Conservation (phyloP, 2,329 filamentous ascomycete genomes). For the Fusarium chuoi region DNA sequence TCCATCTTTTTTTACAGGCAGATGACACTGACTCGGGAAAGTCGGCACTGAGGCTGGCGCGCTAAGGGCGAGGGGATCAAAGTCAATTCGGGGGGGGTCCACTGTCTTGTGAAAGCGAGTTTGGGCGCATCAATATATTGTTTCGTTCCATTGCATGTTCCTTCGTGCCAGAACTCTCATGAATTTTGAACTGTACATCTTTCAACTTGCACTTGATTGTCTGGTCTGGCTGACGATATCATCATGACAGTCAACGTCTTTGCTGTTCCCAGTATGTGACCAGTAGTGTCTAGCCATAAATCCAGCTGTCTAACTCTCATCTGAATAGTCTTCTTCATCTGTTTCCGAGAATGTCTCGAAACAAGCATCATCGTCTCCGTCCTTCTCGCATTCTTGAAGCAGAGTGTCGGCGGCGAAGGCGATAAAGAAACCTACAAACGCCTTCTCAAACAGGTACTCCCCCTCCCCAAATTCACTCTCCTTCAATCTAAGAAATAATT, state of each 20-base stretch:
- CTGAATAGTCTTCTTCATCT: neutral
- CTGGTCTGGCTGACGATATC: neutral
- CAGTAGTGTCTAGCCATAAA: neutral
- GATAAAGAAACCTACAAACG: neutral
- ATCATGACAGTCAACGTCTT: slow-evolving; percentile 6
- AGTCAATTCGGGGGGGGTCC: neutral
- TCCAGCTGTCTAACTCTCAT: neutral
- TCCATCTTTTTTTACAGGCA: neutral
- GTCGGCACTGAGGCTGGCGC: neutral
- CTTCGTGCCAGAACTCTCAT: neutral
- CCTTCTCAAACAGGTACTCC: neutral
- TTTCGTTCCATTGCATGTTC: neutral
- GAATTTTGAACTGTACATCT: neutral
- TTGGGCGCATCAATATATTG: neutral
- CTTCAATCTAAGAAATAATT: neutral
- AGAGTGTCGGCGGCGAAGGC: neutral
- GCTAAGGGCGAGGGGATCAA: neutral
- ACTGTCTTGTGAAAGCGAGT: neutral
- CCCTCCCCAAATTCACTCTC: rapidly evolving
- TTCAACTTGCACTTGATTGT: neutral
- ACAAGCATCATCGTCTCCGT: slow-evolving; percentile 1
- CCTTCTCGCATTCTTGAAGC: neutral
- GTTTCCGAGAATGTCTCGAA: neutral
- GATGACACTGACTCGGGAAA: neutral
- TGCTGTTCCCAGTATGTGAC: neutral